Base-by-base conservation (phyloP, 306 rosid species). In the Sicyos baderoa region DNA sequence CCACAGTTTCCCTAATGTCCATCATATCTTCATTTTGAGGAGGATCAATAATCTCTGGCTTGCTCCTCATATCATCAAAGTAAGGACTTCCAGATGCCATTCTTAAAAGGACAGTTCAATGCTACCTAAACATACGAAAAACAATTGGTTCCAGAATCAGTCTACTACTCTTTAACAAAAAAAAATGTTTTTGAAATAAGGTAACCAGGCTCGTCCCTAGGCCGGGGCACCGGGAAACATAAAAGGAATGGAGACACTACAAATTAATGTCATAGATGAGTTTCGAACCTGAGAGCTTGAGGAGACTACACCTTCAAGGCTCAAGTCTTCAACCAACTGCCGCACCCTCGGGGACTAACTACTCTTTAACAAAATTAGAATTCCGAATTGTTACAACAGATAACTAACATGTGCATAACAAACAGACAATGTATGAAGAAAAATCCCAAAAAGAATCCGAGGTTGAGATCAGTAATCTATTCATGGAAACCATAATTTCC, bases 41-140 rank as follows among this genome's bases (percentile, higher is more conserved):
- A 81, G 95, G 90, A 77, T 91, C 96, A 56, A 80, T 75, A 62
- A 91, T 90, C 73, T 89, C 95, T 4, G 84, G 79, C 83, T 86
- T 87, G 74, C 70, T 86, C 79, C 85, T 80, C 73, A 81, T 75
- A 37, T 89, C 96, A 53, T 89, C 88, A 72, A 86, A 89, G 71
- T 74, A 85, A 54, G 93, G 82, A 81, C 75, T 88, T 69, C 80
- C 81, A 51, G 86, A 77, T 56, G 96, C 82, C 96, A 91, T 91
- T 74, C 72, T 68, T 12, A 42, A 52, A 21, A 66, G 15, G 13
- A 15, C 40, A 48, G 56, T 47, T 48, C 14, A 47, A 66, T 45
- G 18, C 44, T 48, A 23, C 32, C 56, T 66, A 54, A 49, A 23
- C 22, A 66, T 66, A 66, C 1, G 22, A 14, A 66, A 11, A 25